Evolutionary conservation across 164 flowering plant genomes (phyloP), one percentile per base, ranked within the genome.

Genomic region (Annona squamosa): DNA sequence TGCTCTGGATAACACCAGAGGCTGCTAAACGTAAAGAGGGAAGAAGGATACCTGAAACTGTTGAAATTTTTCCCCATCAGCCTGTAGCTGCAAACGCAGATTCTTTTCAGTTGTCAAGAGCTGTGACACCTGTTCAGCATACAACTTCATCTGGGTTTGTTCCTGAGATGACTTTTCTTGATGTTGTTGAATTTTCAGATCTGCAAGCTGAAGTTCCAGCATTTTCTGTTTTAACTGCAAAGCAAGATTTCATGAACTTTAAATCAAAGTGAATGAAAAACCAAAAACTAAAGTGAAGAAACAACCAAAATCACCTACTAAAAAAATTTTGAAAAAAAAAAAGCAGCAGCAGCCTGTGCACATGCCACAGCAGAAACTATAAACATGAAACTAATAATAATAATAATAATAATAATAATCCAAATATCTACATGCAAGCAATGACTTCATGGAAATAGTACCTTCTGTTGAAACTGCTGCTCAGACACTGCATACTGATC

Each of bases 1-100:
- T 42, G 43, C 18, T 17, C 42, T 46, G 48, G 65, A 52, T 5
- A 41, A 71, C 46, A 10, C 43, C 3, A 19, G 16, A 65, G 68
- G 43, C 3, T 6, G 45, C 64, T 46, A 12, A 63, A 45, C 16
- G 56, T 17, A 63, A 12, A 47, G 71, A 76, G n/a, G 65, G 52
- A 78, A 59, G 7, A 44, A 73, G 37, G 65, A 43, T 67, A 92
- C 98, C 88, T 92, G 98, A 77, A 94, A 92, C 71, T 94, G 99
- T 75, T 92, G 95, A 76, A 94, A 94, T 68, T 91, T 94, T 81
- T 92, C 99, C 72, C 97, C 97, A 86, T 94, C 97, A 66, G 95
- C 87, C 69, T 90, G 84, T 77, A 91, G 79, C 80, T 92, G 97
- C 72, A 83, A 65, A 16, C 97, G 94, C 85, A 92, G 82, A 82